Percentiles rank a stretch among this genome's conserved stretches.
Conservation (phyloP, 352 stramenopile species). For the Phytophthora constricta region DNA sequence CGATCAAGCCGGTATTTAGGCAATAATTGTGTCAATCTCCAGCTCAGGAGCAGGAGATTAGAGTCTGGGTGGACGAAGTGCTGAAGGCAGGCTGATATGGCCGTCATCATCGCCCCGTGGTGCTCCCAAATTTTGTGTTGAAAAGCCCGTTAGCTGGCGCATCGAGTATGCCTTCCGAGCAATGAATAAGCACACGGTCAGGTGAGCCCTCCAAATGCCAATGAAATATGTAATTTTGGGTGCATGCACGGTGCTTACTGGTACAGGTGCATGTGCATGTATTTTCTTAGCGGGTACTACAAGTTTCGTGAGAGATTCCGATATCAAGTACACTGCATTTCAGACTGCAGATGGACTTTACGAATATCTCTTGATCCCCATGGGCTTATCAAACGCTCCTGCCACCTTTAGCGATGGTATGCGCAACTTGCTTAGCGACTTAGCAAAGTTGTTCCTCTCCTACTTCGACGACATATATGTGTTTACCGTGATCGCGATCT, state of each 20-base stretch:
- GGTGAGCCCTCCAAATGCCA: conserved; percentile 17
- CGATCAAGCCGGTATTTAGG: background rate
- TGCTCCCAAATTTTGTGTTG: conserved; percentile 25
- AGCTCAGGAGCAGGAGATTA: conserved; percentile 19
- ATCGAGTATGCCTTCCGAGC: conserved; percentile 34
- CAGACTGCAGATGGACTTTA: conserved; percentile 26
- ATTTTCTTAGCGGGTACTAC: conserved; percentile 33
- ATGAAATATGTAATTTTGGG: conserved; percentile 32
- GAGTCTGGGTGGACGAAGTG: conserved; percentile 7
- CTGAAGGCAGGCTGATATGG: conserved; percentile 14
- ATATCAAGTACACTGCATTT: conserved; percentile 27
- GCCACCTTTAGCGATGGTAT: conserved; percentile 31
- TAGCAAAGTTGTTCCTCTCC: conserved; percentile 13
- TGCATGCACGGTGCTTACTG: conserved; percentile 20
- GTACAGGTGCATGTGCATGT: conserved; percentile 27
- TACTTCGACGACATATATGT: conserved; percentile 29
- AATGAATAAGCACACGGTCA: conserved; percentile 18
- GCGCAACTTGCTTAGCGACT: conserved; percentile 9
- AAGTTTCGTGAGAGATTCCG: conserved; percentile 29
- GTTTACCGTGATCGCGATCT: conserved; percentile 15
- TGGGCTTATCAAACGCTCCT: conserved; percentile 28
- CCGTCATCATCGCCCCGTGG: conserved; percentile 17
- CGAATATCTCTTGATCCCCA: conserved; percentile 26
- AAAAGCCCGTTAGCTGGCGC: conserved; percentile 31
- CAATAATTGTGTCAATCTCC: conserved; percentile 7